Evolutionary conservation across 2,329 filamentous ascomycete species (phyloP), one percentile per base, ranked within the genome.

Genomic region (Trichoderma cornu-damae): DNA sequence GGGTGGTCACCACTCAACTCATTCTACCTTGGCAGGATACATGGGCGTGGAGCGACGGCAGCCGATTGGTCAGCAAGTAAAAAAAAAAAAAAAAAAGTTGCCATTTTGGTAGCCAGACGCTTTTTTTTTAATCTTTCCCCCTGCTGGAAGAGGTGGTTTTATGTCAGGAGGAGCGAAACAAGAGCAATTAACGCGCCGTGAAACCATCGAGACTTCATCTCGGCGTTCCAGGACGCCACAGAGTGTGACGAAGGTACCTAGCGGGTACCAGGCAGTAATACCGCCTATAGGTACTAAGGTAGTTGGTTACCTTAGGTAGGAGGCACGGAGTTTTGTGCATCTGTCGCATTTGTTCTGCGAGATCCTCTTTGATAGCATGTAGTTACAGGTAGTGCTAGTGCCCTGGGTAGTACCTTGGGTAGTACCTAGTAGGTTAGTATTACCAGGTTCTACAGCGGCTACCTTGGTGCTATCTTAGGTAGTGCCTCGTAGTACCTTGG

Each of bases 161-260:
- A 47, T 37, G 42, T 46, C 51, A 47, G 51, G 42, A 46, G 51
- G 16, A 37, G n/a, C 51, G 42, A 55, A 47, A 47, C 51, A 55
- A 47, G 24, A 35, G 49, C 49, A 38, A 28, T 24, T 37, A 47
- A 46, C 34, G 12, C 35, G 35, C 35, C n/a, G 6, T 47, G 44
- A 47, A 34, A 28, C 44, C 18, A 54, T 46, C 42, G 18, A 30
- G 32, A 32, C 5, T 30, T 51, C 51, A 55, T 55, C 38, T 55
- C 51, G 51, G 42, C 51, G 37, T 47, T n/a, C 2, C 14, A 38
- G 20, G 30, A 30, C 24, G 22, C 42, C 26, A 32, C 34, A 20
- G 16, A 38, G 22, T 20, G 16, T n/a, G 46, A 32, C 22, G 16
- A 48, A 14, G 34, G 44, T 34, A 30, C 30, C 44, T 18, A 18